phyloP scores from a whole-genome alignment of 1,284 basidiomycete species.

The Xerocomus amazonicus region DNA sequence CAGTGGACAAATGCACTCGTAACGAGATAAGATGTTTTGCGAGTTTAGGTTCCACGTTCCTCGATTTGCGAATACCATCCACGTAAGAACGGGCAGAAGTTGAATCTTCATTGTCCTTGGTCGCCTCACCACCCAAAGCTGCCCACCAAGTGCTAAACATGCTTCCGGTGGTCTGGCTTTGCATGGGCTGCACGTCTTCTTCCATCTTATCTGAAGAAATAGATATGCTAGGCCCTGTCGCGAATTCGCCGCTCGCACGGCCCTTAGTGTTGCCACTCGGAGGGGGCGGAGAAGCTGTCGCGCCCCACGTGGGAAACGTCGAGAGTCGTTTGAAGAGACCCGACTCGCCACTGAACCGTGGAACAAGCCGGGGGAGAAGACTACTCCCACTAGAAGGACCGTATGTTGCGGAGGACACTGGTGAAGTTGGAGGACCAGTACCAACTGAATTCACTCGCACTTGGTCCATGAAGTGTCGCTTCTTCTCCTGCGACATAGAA shows the following conservation, averaged over 20 bases:
- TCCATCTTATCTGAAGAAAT: conserved; percentile 28
- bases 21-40: conserved; percentile 79
- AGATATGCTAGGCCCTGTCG: conserved; percentile 18
- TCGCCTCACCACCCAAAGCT: conserved; percentile 56
- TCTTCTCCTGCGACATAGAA: conserved; percentile 60
- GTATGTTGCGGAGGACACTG: conserved; percentile 49
- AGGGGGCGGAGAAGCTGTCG: conserved; percentile 35
- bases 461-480: conserved; percentile 65
- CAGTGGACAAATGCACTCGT: conserved; percentile 84
- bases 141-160: conserved; percentile 74
- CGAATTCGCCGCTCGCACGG: conserved; percentile 40
- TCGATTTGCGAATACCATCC: conserved; percentile 51
- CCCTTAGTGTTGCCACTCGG: conserved; percentile 27
- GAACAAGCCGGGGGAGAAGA: conserved; percentile 57
- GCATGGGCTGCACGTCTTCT: conserved; percentile 42
- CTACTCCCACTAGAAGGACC: conserved; percentile 56
- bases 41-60: conserved; percentile 55
- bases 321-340: conserved; percentile 74
- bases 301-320: conserved; percentile 58
- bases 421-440: conserved; percentile 21
- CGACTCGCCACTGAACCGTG: conserved; percentile 65
- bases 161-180: conserved; percentile 68
- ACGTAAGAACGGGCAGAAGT: conserved; percentile 60
- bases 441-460: conserved; percentile 25
- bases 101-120: conserved; percentile 36